Percentiles rank a stretch among this genome's conserved stretches.
Conservation (phyloP, 139 green algal species). For the Mychonastes homosphaera region DNA sequence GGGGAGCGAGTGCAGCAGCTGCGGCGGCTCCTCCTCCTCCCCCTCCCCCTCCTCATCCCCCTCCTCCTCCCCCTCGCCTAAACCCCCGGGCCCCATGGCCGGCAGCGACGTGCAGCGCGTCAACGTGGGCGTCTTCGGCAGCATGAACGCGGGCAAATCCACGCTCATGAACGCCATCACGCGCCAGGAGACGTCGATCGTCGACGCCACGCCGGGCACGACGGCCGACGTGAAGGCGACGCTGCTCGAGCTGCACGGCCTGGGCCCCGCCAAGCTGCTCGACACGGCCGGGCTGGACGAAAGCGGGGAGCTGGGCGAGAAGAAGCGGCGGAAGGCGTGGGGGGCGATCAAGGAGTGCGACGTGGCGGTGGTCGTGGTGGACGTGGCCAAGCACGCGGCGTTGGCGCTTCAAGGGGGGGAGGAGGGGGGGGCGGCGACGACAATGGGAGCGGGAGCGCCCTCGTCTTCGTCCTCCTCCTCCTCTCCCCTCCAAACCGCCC, state of each 20-base stretch:
- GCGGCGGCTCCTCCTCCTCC: neutral
- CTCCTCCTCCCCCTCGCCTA: too few relatives aligned
- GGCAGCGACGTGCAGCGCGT: constrained; percentile 41
- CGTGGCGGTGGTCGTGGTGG: constrained; percentile 39
- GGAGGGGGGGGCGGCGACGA: neutral
- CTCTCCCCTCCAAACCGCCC: neutral
- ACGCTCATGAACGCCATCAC: constrained; percentile 59
- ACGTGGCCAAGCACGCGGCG: constrained; percentile 8
- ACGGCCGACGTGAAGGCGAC: constrained; percentile 38
- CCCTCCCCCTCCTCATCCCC: neutral
- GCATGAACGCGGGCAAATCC: constrained; percentile 59
- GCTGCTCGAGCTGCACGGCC: constrained; percentile 52
- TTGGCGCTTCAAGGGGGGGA: constrained; percentile 4
- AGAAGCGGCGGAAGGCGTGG: constrained; percentile 48
- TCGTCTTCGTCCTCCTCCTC: neutral
- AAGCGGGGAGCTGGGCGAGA: constrained; percentile 28
- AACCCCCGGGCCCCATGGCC: constrained; percentile 13
- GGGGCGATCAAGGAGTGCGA: constrained; percentile 44
- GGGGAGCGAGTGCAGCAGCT: neutral
- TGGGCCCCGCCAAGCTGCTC: constrained; percentile 51
- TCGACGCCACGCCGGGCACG: constrained; percentile 51
- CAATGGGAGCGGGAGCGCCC: neutral
- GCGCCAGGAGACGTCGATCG: constrained; percentile 50
- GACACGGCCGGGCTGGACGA: constrained; percentile 50
- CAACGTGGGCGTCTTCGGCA: constrained; percentile 57